Conservation (phyloP, 2,329 filamentous ascomycete species). For the Pezicula carpinea region DNA sequence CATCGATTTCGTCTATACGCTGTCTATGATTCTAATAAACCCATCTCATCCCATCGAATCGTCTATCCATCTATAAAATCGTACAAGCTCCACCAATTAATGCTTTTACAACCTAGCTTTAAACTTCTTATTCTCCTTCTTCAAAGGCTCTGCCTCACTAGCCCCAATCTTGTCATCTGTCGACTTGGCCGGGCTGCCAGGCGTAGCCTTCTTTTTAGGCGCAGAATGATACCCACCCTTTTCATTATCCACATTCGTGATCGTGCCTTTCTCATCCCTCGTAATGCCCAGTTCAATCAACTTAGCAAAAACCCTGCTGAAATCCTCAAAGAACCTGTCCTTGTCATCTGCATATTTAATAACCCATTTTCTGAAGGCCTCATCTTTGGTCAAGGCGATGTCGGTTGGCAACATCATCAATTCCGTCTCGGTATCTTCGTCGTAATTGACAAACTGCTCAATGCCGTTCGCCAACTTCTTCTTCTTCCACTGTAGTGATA, state of each 20-base stretch:
- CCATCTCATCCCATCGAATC: not conserved
- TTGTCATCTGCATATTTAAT: slow-evolving; percentile 56
- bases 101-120: slow-evolving; percentile 20
- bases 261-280: slow-evolving; percentile 45
- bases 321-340: slow-evolving; percentile 57
- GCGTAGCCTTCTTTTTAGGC: slow-evolving; percentile 46
- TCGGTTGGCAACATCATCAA: slow-evolving; percentile 66
- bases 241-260: slow-evolving; percentile 53
- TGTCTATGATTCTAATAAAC: not conserved
- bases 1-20: no score
- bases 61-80: slow-evolving; percentile 3
- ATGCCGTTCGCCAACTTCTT: slow-evolving; percentile 47
- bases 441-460: slow-evolving; percentile 54
- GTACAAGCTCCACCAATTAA: slow-evolving; percentile 1
- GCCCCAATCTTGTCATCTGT: slow-evolving; percentile 24
- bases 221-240: slow-evolving; percentile 52
- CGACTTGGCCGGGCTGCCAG: slow-evolving; percentile 28
- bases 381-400: slow-evolving; percentile 51
- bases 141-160: slow-evolving; percentile 36
- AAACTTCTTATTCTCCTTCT: slow-evolving; percentile 25
- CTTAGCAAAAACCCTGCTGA: slow-evolving; percentile 53
- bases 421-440: slow-evolving; percentile 48
- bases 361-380: slow-evolving; percentile 50
- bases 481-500: slow-evolving; percentile 48
- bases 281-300: slow-evolving; percentile 56